phyloP scores from a whole-genome alignment of 2,329 filamentous ascomycete species.

The Alternaria novae-zelandiae region DNA sequence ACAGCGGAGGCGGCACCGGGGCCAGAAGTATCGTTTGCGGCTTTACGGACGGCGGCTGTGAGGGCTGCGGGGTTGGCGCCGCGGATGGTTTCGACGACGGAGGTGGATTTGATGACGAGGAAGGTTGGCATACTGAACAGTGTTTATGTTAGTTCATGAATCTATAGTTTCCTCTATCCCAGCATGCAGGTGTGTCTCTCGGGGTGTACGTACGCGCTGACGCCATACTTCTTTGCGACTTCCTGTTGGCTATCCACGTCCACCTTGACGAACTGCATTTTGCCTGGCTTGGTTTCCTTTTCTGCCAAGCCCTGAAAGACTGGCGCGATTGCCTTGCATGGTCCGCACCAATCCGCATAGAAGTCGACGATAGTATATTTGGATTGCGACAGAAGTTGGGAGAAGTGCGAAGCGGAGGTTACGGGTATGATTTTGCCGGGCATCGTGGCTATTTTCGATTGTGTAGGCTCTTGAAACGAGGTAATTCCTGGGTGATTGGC shows the following conservation, averaged over 20 bases:
- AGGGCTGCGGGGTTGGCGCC: slow-evolving; percentile 58
- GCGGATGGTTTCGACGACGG: slow-evolving; percentile 55
- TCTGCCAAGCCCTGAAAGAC: slow-evolving; percentile 59
- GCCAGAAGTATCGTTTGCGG: slow-evolving; percentile 48
- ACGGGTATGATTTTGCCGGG: slow-evolving; percentile 42
- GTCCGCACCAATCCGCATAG: slow-evolving; percentile 64
- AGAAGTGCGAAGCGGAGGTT: slow-evolving; percentile 45
- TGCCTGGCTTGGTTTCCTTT: slow-evolving; percentile 54
- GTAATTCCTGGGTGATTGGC: neutral
- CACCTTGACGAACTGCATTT: slow-evolving; percentile 61
- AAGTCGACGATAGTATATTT: slow-evolving; percentile 58
- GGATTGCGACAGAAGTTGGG: slow-evolving; percentile 41
- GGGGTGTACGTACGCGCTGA: slow-evolving; percentile 51
- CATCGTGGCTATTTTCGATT: slow-evolving; percentile 21
- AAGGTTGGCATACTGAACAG: slow-evolving; percentile 56
- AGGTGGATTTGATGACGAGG: slow-evolving; percentile 53
- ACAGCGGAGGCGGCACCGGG: slow-evolving; percentile 41
- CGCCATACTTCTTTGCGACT: slow-evolving; percentile 57
- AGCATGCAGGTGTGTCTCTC: neutral
- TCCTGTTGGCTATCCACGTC: slow-evolving; percentile 61
- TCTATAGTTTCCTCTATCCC: neutral
- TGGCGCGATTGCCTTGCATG: slow-evolving; percentile 62
- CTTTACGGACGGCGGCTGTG: slow-evolving; percentile 55
- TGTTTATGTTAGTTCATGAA: neutral
- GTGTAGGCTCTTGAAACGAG: neutral